Base-by-base conservation (phyloP, 2,329 filamentous ascomycete species). In the Alternaria arbusti region DNA sequence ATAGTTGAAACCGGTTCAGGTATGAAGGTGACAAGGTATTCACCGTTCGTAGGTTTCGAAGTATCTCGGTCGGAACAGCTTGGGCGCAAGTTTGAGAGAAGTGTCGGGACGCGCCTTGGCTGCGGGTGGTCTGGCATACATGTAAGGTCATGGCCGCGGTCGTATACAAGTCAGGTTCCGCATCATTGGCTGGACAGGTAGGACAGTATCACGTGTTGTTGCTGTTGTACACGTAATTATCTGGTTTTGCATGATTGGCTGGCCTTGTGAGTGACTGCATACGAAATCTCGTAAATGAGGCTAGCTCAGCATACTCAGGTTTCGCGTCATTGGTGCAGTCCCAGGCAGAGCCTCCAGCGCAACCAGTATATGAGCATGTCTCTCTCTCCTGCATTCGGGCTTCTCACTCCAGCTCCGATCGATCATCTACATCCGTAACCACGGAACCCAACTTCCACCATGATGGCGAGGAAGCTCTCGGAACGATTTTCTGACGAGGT, bases 71-170 rank as follows among this genome's bases (percentile, higher is more conserved):
- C 72, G 73, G 74, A 78, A 79, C 75, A 66, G 78, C 69, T 70
- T 71, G 67, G 70, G 66, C 68, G 69, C 70, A 70, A 67, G 78
- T 79, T 80, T 79, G 77, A 79, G 74, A 70, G 73, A 67, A 75
- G 76, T 76, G 66, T 77, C 78, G 74, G 68, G 75, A 78, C 69
- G 74, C 69, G 77, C 73, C 78, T 80, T 79, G 78, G 78, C 77
- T 79, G 76, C 76, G 77, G 76, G 69, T 71, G 72, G 79, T 77
- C 76, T 79, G 77, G 75, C 26, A 26, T 26, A 26, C 26, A 26
- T 26, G 8, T 26, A 26, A 26, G 26, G 26, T 32, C 30, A 32
- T 32, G 30, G 13, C 30, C 13, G 13, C 30, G 13, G 13, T 32
- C 13, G 13, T 36, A 36, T 9, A 30, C 32, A 54, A 13, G 30